Base-by-base conservation (phyloP, 2,329 filamentous ascomycete species). In the Incumbomyces delicatus region DNA sequence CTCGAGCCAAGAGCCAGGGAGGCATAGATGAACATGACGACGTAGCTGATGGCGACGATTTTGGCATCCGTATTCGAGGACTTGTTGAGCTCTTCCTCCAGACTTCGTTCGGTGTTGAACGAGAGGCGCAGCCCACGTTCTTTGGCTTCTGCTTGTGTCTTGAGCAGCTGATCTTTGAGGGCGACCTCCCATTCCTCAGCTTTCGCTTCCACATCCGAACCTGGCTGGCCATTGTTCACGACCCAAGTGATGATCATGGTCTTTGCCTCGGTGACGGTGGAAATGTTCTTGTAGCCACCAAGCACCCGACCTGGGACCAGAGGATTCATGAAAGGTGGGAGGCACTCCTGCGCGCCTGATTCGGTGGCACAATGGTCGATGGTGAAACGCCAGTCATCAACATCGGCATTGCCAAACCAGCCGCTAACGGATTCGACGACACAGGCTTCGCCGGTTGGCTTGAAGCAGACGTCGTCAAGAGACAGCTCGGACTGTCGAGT, bases 11-110 rank as follows among this genome's bases (percentile, higher is more conserved):
- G 74, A 0, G 92, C 89, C 44, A 98, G 69, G 5, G 90, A 96
- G 3, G 89, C 92, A 61, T 98, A 98, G 52, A 98, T 69, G 66
- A 98, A 98, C 92, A 98, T 98, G 70, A 95, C 87, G 53, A 96
- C 76, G 67, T 98, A 98, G 73, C 90, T 96, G 66, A 98, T 83
- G 45, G 90, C 80, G 18, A 98, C 81, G 58, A 98, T 98, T 64
- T 90, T 95, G 37, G 90, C 94, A 64, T 98, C 92, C 0, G 92
- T 96, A 65, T 98, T 98, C 41, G 88, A 95, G 32, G 88, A 94
- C 68, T 96, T 95, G 71, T 95, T 98, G 48, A 98, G 74, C 61
- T 98, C 92, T 62, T 95, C 78, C 63, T 96, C 90, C 51, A 98
- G 71, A 64, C 89, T 95, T 65, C 90, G 86, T 67, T 98, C 92